Conservation (phyloP, 75 land plant genomes). For the Selaginella moellendorffii region DNA sequence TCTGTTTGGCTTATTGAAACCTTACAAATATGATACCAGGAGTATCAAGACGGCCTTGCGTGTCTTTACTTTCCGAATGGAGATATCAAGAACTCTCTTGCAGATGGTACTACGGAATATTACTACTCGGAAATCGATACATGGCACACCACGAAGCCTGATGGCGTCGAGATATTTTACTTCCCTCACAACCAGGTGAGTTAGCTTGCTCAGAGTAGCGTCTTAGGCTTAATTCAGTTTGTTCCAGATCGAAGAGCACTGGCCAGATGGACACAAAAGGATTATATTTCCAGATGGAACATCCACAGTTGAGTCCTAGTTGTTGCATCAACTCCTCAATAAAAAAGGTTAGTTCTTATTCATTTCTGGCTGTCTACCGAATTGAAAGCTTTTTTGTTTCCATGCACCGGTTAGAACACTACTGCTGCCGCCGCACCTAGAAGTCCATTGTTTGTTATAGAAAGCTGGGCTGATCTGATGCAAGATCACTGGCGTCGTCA, state of each 20-base stretch:
- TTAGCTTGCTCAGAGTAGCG: not conserved
- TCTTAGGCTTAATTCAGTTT: no score
- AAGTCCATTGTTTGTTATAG: no score
- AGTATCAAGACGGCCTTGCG: constrained; percentile 5
- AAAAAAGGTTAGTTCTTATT: no score
- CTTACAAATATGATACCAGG: not conserved
- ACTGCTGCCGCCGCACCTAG: no score
- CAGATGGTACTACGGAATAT: constrained; percentile 8
- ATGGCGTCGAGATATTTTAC: constrained; percentile 8
- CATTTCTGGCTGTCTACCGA: no score
- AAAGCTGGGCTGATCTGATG: no score
- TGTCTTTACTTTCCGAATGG: constrained; percentile 6
- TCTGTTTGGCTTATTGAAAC: not conserved
- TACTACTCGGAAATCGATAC: constrained; percentile 4
- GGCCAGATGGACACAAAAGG: constrained; percentile 4
- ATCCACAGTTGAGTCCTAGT: no score
- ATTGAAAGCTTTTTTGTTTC: no score
- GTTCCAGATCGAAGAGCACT: constrained; percentile 1
- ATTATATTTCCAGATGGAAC: not conserved
- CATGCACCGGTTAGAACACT: no score
- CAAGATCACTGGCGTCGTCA: no score
- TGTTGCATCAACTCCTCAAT: no score
- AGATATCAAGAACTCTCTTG: not conserved
- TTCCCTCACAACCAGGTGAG: constrained; percentile 3
- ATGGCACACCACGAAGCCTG: constrained; percentile 4